These are phyloP conservation scores for Pythium aphanidermatum DNA, from an alignment of 352 stramenopile genomes.

Conservation along the genomic window DNA sequence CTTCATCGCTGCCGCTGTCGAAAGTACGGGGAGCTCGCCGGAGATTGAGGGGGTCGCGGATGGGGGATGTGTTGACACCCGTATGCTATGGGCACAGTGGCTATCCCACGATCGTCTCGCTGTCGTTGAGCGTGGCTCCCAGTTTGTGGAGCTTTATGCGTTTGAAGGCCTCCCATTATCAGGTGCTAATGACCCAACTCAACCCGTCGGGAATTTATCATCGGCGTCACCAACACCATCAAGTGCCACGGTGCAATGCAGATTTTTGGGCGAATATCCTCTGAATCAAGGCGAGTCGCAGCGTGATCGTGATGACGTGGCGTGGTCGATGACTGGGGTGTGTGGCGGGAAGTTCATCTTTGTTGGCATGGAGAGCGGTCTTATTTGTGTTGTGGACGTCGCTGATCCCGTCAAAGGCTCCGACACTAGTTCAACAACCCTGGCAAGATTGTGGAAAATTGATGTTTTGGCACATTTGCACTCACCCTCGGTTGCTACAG, in stretches of 20 bases:
- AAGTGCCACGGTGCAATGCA: constrained; percentile 15
- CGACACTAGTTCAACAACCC: constrained; percentile 18
- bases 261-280: constrained; percentile 46
- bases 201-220: too few species aligned
- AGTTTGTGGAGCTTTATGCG: constrained; percentile 63
- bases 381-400: constrained; percentile 65
- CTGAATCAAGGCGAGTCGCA: constrained; percentile 47
- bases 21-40: neutral
- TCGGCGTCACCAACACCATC: constrained; percentile 19
- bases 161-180: constrained; percentile 48
- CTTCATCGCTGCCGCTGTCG: constrained; percentile 13
- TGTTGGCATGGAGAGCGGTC: constrained; percentile 63
- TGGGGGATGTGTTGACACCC: constrained; percentile 19
- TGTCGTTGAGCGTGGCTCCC: constrained; percentile 50
- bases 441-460: constrained; percentile 76
- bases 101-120: constrained; percentile 45
- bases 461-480: constrained; percentile 56
- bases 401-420: constrained; percentile 1
- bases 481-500: too few species aligned
- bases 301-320: constrained; percentile 44
- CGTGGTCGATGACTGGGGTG: constrained; percentile 37
- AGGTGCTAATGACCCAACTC: too few species aligned
- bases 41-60: constrained; percentile 11
- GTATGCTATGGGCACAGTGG: constrained; percentile 50
- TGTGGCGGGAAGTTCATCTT: constrained; percentile 55